phyloP scores from a whole-genome alignment of 73 alveolate genomes.

The Paramecium sexaurelia region DNA sequence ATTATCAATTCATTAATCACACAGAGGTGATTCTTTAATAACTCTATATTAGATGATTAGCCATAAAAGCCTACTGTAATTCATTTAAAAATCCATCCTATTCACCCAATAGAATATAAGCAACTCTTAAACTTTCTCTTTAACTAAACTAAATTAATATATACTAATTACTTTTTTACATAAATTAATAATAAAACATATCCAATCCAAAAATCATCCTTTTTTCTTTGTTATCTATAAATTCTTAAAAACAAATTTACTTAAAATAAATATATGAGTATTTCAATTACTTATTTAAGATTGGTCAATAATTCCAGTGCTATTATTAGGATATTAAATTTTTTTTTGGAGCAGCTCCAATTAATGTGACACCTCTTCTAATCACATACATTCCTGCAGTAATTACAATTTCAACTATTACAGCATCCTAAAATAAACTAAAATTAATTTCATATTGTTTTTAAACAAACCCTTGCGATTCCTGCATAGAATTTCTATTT shows the following conservation, averaged over 20 bases:
- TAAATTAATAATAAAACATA: slow-evolving; percentile 30
- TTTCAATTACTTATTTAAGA: slow-evolving; percentile 58
- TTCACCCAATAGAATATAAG: slow-evolving; percentile 2
- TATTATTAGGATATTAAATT: slow-evolving; percentile 53
- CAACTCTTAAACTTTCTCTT: not conserved
- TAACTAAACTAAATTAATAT: no score
- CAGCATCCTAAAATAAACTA: slow-evolving; percentile 76
- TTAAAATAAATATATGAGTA: slow-evolving; percentile 62
- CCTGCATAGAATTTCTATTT: slow-evolving; percentile 96
- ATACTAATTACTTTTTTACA: no score
- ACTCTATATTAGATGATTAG: slow-evolving; percentile 55
- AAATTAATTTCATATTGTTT: slow-evolving; percentile 64
- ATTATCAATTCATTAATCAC: slow-evolving; percentile 53
- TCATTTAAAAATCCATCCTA: slow-evolving; percentile 23
- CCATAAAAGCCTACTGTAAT: slow-evolving; percentile 58
- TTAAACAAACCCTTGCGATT: slow-evolving; percentile 95
- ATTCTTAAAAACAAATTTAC: not conserved
- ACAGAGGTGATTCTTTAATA: slow-evolving; percentile 40
- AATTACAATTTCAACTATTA: slow-evolving; percentile 93
- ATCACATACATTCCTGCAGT: slow-evolving; percentile 79
- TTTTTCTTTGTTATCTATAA: slow-evolving; percentile 60
- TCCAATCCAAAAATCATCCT: slow-evolving; percentile 44
- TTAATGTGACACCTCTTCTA: slow-evolving; percentile 58
- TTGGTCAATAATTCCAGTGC: slow-evolving; percentile 39
- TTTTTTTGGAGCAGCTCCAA: slow-evolving; percentile 69